Evolutionary conservation across 805 yeast species (phyloP).

Genomic region (Alloascoidea hylecoeti): DNA sequence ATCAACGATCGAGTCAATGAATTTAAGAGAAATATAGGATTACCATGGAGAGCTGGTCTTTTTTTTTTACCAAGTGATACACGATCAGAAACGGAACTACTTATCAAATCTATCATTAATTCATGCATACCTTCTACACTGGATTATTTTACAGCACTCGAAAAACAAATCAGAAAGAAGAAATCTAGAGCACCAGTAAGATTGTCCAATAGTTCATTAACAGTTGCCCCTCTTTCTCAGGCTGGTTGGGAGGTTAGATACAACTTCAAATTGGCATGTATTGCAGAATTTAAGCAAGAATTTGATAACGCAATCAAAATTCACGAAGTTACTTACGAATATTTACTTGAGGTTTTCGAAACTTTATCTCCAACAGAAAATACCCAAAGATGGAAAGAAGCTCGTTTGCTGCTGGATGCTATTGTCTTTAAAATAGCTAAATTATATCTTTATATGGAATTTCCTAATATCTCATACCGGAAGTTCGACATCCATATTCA

Average conservation of each 20-base stretch:
- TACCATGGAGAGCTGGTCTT: conserved; percentile 30
- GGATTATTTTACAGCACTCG: conserved; percentile 28
- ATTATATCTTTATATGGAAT: conserved; percentile 42
- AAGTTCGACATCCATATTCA: conserved; percentile 54
- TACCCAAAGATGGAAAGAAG: conserved; percentile 24
- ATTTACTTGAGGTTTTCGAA: conserved; percentile 25
- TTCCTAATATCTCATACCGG: conserved; percentile 41
- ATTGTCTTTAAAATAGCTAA: conserved; percentile 50
- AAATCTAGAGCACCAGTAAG: conserved; percentile 14
- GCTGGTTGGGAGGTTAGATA: conserved; percentile 36
- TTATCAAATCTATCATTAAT: conserved; percentile 18
- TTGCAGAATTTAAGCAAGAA: conserved; percentile 33
- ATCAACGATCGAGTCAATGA: conserved; percentile 19
- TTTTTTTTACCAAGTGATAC: conserved; percentile 26
- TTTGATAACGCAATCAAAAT: conserved; percentile 33
- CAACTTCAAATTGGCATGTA: conserved; percentile 32
- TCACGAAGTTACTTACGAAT: conserved; percentile 39
- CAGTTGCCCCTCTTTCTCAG: conserved; percentile 12
- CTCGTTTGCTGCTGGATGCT: conserved; percentile 40
- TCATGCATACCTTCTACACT: conserved; percentile 17
- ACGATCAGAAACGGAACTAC: conserved; percentile 23
- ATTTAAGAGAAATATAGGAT: conserved; percentile 26
- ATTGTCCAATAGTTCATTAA: conserved; percentile 4
- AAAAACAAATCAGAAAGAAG: conserved; percentile 26
- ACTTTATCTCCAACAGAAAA: conserved; percentile 11